These are phyloP conservation scores for Pontederia paniculata DNA, from an alignment of 176 grass and related monocot species.

Conservation along the genomic window DNA sequence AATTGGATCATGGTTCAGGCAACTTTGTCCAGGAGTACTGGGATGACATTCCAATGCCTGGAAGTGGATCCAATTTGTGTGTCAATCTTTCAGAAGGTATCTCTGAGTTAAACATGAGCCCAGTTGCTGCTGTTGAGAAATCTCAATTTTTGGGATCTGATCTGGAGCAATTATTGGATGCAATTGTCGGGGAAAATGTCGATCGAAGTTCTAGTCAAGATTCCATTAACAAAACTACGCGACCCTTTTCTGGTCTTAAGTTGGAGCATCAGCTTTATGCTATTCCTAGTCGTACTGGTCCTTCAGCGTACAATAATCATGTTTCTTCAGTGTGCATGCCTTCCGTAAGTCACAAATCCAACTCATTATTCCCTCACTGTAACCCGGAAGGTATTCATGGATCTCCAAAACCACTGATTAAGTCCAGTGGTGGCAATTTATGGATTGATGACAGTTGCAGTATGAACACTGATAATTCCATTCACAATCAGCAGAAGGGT, in stretches of 20 bases:
- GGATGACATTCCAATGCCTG: slow-evolving; percentile 31
- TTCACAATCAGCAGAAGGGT: slow-evolving; percentile 34
- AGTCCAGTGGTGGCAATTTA: slow-evolving; percentile 31
- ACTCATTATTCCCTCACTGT: background rate
- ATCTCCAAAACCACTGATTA: slow-evolving; percentile 26
- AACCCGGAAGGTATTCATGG: slow-evolving; percentile 23
- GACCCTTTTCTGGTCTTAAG: slow-evolving; percentile 19
- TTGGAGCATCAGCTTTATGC: slow-evolving; percentile 30
- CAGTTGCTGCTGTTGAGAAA: slow-evolving; percentile 24
- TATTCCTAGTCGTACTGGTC: slow-evolving; percentile 14
- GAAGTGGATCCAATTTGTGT: slow-evolving; percentile 29
- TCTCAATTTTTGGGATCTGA: slow-evolving; percentile 41
- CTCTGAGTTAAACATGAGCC: slow-evolving; percentile 25
- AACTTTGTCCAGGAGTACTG: slow-evolving; percentile 48
- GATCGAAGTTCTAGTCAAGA: slow-evolving; percentile 19
- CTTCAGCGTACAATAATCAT: slow-evolving; percentile 29
- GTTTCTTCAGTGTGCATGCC: slow-evolving; percentile 18
- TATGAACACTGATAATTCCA: slow-evolving; percentile 54
- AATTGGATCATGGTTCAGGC: slow-evolving; percentile 30
- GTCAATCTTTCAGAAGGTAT: slow-evolving; percentile 26
- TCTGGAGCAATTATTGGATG: slow-evolving; percentile 54
- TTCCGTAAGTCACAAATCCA: slow-evolving; percentile 26
- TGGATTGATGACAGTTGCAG: slow-evolving; percentile 79
- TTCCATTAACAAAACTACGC: slow-evolving; percentile 8
- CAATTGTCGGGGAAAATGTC: slow-evolving; percentile 21